These are phyloP conservation scores for Cyberlindnera suaveolens DNA, from an alignment of 805 yeast species.

Conservation along the genomic window DNA sequence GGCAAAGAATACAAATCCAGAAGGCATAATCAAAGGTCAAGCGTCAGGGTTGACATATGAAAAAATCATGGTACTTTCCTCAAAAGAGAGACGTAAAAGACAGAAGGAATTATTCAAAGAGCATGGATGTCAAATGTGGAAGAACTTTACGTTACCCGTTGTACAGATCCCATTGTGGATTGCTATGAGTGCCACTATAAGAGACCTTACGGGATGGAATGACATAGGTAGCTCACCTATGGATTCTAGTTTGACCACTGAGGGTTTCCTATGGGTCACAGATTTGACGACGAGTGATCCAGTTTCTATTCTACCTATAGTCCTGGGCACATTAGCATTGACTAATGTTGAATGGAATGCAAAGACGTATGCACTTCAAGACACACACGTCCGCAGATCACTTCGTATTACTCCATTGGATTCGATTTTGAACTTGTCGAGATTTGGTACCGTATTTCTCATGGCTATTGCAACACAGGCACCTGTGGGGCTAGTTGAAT, in stretches of 20 bases:
- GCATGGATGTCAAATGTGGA: slow-evolving; percentile 73
- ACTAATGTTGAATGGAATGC: slow-evolving; percentile 81
- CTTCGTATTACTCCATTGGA: slow-evolving; percentile 54
- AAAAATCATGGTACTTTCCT: slow-evolving; percentile 65
- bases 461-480: slow-evolving; percentile 85
- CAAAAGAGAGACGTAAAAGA: slow-evolving; percentile 72
- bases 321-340: slow-evolving; percentile 64
- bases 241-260: slow-evolving; percentile 43
- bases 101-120: slow-evolving; percentile 66
- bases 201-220: slow-evolving; percentile 60
- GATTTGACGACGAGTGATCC: slow-evolving; percentile 60
- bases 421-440: slow-evolving; percentile 60
- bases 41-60: slow-evolving; percentile 54
- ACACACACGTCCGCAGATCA: slow-evolving; percentile 32
- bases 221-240: slow-evolving; percentile 34
- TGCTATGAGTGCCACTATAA: slow-evolving; percentile 64
- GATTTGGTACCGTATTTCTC: slow-evolving; percentile 71
- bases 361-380: slow-evolving; percentile 44
- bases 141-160: slow-evolving; percentile 65
- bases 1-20: slow-evolving; percentile 22
- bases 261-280: slow-evolving; percentile 56
- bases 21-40: slow-evolving; percentile 14
- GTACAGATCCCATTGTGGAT: slow-evolving; percentile 89
- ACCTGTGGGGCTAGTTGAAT: slow-evolving; percentile 73
- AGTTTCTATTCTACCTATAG: slow-evolving; percentile 56